A percentile compares a stretch with the other conserved stretches of the same genome.
Evolutionary conservation across 352 stramenopile species (phyloP).

Genomic region (Globisporangium takayamanum): DNA sequence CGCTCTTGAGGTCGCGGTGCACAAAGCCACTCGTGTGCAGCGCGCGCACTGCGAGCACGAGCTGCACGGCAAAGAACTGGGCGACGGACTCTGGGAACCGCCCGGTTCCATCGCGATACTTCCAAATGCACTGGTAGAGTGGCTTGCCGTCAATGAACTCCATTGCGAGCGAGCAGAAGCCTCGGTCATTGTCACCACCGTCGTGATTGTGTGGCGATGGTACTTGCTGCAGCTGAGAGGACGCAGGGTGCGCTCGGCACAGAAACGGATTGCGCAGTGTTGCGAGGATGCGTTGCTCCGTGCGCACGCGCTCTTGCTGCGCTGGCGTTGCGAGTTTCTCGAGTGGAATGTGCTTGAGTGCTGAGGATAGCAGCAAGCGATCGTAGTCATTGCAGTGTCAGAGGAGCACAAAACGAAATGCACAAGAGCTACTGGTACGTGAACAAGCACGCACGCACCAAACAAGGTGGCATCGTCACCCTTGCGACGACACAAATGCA

Average conservation of each 20-base stretch:
- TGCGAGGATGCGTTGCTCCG: conserved; percentile 44
- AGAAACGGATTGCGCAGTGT: conserved; percentile 38
- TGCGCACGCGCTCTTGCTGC: conserved; percentile 35
- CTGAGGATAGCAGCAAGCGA: conserved; percentile 14
- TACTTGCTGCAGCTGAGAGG: background rate
- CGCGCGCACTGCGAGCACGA: conserved; percentile 52
- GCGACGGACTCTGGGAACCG: conserved; percentile 48
- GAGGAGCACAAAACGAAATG: background rate
- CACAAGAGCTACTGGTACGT: background rate
- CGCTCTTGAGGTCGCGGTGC: conserved; percentile 80
- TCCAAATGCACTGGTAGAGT: conserved; percentile 71
- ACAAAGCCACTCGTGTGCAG: conserved; percentile 49
- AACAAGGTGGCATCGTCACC: conserved; percentile 24
- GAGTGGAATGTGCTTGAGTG: conserved; percentile 50
- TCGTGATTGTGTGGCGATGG: background rate
- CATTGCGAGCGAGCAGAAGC: conserved; percentile 28
- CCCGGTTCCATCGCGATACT: conserved; percentile 21
- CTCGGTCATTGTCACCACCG: conserved; percentile 14
- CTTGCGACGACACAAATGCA: conserved; percentile 37
- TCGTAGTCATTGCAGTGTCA: too few relatives aligned
- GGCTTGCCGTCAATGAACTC: conserved; percentile 54
- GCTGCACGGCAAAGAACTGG: conserved; percentile 56
- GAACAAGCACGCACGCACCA: background rate
- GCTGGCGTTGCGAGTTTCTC: conserved; percentile 25
- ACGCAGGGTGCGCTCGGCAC: conserved; percentile 27